Evolutionary conservation across 139 green algal species (phyloP).

Genomic region (Gonium pectorale): DNA sequence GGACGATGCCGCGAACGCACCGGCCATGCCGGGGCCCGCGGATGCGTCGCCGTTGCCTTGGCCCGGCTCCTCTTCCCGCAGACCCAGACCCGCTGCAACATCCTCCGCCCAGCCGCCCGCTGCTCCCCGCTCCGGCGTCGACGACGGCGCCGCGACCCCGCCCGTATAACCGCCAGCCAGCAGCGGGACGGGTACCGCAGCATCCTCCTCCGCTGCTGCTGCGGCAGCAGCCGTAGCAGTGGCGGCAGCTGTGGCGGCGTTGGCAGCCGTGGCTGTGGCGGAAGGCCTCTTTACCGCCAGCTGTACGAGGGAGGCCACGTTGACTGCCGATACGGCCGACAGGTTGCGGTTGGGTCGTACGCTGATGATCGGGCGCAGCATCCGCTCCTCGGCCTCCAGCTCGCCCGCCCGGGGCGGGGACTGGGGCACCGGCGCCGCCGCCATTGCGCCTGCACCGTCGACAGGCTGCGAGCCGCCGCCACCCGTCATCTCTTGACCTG

Average conservation of each 20-base stretch:
- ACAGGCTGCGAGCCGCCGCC: no score
- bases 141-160: no score
- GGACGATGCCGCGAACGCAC: no score
- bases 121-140: background rate
- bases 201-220: background rate
- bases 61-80: background rate
- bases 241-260: background rate
- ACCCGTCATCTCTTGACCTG: no score
- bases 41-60: no score
- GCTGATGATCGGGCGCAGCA: background rate
- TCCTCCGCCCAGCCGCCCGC: background rate
- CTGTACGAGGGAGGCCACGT: conserved; percentile 8
- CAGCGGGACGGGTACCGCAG: background rate
- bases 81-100: background rate
- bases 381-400: background rate
- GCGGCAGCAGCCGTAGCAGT: background rate
- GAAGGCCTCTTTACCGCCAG: background rate
- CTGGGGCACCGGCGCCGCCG: no score
- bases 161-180: background rate
- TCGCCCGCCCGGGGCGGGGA: no score
- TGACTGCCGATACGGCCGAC: background rate
- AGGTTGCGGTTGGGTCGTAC: background rate
- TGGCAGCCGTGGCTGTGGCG: background rate
- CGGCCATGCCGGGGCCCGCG: no score
- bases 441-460: no score